Percentiles rank a stretch among this genome's conserved stretches.
phyloP scores from a whole-genome alignment of 140 eudicot genomes.

The Ambrosia hybrid region DNA sequence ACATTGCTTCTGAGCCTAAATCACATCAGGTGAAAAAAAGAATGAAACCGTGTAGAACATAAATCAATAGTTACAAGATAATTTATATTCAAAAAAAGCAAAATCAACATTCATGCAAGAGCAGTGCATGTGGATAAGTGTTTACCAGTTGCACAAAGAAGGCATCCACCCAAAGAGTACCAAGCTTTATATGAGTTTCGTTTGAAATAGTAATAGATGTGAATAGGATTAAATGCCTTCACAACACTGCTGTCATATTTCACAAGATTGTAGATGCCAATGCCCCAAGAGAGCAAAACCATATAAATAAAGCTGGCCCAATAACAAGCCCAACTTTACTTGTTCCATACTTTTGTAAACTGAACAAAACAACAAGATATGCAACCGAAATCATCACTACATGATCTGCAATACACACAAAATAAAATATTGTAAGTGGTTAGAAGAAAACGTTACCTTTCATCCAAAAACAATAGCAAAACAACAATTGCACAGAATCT shows the following conservation, averaged over 20 bases:
- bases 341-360: constrained; percentile 92
- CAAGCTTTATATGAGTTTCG: constrained; percentile 88
- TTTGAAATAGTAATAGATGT: constrained; percentile 79
- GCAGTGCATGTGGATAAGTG: constrained; percentile 8
- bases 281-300: constrained; percentile 93
- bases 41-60: constrained; percentile 17
- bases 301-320: constrained; percentile 89
- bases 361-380: constrained; percentile 75
- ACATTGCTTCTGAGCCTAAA: constrained; percentile 99
- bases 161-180: constrained; percentile 96
- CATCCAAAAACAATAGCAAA: not conserved
- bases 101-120: not conserved
- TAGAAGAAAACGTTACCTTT: constrained; percentile 10
- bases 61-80: constrained; percentile 1
- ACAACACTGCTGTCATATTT: constrained; percentile 76
- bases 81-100: not conserved
- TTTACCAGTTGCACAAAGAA: constrained; percentile 92
- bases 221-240: constrained; percentile 86
- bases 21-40: constrained; percentile 12
- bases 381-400: constrained; percentile 90
- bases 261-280: constrained; percentile 90
- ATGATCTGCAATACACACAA: constrained; percentile 61
- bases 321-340: constrained; percentile 96
- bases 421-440: constrained; percentile 20
- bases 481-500: not conserved